Percentiles rank a stretch among this genome's conserved stretches.
phyloP scores from a whole-genome alignment of 2,329 filamentous ascomycete species.

The Meredithiella fracta region DNA sequence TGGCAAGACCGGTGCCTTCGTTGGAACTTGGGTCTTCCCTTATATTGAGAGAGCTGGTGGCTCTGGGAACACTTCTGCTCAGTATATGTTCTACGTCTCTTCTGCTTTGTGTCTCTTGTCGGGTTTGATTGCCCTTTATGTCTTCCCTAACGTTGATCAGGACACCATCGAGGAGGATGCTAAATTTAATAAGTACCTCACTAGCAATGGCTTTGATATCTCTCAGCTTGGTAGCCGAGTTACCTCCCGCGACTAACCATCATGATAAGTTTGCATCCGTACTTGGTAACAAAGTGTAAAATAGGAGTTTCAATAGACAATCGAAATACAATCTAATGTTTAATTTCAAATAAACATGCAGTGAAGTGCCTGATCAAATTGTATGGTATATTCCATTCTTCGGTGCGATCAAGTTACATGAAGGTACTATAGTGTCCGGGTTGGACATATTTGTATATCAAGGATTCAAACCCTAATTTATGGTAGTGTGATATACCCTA shows the following conservation, averaged over 20 bases:
- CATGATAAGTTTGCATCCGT: background rate
- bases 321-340: no score
- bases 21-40: constrained; percentile 70
- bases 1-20: constrained; percentile 68
- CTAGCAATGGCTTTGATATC: constrained; percentile 61
- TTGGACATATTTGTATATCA: no score
- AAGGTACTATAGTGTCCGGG: no score
- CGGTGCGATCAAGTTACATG: no score
- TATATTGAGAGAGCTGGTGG: constrained; percentile 47
- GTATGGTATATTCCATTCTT: no score
- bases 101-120: constrained; percentile 61
- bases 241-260: constrained; percentile 14
- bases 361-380: no score
- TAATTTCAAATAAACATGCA: no score
- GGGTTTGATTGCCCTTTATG: constrained; percentile 40
- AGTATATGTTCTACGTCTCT: constrained; percentile 84
- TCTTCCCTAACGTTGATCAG: constrained; percentile 62
- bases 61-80: constrained; percentile 42
- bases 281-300: background rate
- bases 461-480: no score
- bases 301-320: no score
- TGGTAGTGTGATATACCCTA: no score
- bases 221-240: constrained; percentile 31
- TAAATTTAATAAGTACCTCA: constrained; percentile 58
- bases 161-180: constrained; percentile 75